A percentile compares a stretch with the other conserved stretches of the same genome.
Evolutionary conservation across 768 basidiomycete species (phyloP).

Genomic region (Tricholoma furcatifolium): DNA sequence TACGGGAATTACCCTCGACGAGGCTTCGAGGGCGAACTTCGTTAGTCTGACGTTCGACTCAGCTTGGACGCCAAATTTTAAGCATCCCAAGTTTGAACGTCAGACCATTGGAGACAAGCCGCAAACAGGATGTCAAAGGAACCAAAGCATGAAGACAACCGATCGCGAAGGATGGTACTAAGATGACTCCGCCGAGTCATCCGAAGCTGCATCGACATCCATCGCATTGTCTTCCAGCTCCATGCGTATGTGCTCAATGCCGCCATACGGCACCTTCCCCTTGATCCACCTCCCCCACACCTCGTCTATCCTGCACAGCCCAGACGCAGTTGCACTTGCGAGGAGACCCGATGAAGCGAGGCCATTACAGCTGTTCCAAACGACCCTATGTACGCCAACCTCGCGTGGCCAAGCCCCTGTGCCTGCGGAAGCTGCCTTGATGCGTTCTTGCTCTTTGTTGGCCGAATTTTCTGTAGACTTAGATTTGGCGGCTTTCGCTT

Average conservation of each 20-base stretch:
- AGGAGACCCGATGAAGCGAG: slow-evolving; percentile 56
- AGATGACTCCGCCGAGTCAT: slow-evolving; percentile 26
- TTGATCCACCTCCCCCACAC: slow-evolving; percentile 73
- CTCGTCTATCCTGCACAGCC: slow-evolving; percentile 84
- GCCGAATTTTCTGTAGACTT: slow-evolving; percentile 31
- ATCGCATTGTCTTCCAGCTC: slow-evolving; percentile 50
- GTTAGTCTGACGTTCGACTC: no score
- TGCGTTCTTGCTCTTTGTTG: slow-evolving; percentile 23
- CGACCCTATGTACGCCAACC: slow-evolving; percentile 73
- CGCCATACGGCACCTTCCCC: slow-evolving; percentile 64
- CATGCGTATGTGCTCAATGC: slow-evolving; percentile 58
- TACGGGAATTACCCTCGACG: no score
- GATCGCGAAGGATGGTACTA: not conserved
- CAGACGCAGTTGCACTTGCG: slow-evolving; percentile 80
- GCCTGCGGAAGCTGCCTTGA: slow-evolving; percentile 30
- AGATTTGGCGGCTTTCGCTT: slow-evolving; percentile 44
- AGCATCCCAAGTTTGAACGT: no score
- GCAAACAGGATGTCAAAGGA: no score
- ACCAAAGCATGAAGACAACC: no score
- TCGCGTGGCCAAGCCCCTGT: slow-evolving; percentile 80
- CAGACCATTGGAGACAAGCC: no score
- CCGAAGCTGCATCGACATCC: slow-evolving; percentile 37
- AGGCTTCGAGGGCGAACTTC: no score
- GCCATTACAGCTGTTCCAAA: slow-evolving; percentile 81
- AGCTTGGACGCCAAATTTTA: no score